Percentiles rank a stretch among this genome's conserved stretches.
Evolutionary conservation across 2,329 filamentous ascomycete genomes (phyloP).

Genomic region (Colletotrichum lini): DNA sequence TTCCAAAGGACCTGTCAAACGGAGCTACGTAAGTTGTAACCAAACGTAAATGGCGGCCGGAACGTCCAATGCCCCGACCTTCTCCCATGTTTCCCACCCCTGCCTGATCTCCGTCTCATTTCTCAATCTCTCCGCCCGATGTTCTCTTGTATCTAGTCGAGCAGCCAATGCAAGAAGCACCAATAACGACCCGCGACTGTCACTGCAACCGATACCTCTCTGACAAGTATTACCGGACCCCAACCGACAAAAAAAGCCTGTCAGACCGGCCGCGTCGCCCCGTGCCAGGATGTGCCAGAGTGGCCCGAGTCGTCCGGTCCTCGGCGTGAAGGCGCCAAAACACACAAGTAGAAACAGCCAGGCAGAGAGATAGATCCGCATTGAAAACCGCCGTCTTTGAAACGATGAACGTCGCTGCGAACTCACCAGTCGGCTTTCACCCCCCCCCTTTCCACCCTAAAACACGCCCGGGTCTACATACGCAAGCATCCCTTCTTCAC

Average conservation of each 20-base stretch:
- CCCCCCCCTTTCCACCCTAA: slow-evolving; percentile 27
- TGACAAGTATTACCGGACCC: slow-evolving; percentile 28
- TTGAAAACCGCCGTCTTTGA: slow-evolving; percentile 28
- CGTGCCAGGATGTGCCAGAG: slow-evolving; percentile 5
- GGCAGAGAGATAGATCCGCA: slow-evolving; percentile 18
- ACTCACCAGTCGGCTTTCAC: slow-evolving; percentile 23
- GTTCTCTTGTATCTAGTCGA: slow-evolving; percentile 1
- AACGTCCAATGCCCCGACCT: slow-evolving; percentile 30
- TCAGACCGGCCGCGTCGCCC: neutral
- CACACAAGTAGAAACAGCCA: no score
- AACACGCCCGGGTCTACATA: slow-evolving; percentile 15
- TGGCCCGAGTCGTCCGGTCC: slow-evolving; percentile 31
- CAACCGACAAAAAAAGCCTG: neutral
- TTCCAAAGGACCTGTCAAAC: slow-evolving; percentile 28
- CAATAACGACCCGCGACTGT: slow-evolving; percentile 28
- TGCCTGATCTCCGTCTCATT: slow-evolving; percentile 42
- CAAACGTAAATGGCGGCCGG: slow-evolving; percentile 28
- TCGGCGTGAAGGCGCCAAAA: slow-evolving; percentile 23
- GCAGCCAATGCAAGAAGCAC: neutral
- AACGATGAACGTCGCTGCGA: slow-evolving; percentile 33
- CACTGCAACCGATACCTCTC: slow-evolving; percentile 28
- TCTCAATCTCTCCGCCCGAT: slow-evolving; percentile 20
- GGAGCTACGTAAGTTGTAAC: slow-evolving; percentile 1
- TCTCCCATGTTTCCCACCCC: slow-evolving; percentile 31
- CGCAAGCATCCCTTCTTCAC: slow-evolving; percentile 32